These are phyloP conservation scores for Dothideomycetes sp. DNA, from an alignment of 2,329 filamentous ascomycete species.

Conservation along the genomic window DNA sequence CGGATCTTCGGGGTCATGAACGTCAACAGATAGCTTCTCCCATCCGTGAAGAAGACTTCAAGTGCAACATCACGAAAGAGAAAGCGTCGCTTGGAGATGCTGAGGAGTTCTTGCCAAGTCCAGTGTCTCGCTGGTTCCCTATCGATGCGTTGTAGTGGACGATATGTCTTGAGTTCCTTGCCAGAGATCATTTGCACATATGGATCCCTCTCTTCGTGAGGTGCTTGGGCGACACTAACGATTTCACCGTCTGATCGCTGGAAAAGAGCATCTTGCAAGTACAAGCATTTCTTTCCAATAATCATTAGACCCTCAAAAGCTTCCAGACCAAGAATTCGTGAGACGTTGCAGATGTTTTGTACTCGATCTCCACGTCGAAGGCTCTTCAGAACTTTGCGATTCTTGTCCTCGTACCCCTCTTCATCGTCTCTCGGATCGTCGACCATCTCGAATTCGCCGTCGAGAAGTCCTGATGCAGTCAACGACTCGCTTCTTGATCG, in stretches of 20 bases:
- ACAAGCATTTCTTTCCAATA: slow-evolving; percentile 80
- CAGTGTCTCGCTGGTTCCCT: slow-evolving; percentile 75
- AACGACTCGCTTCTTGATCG: slow-evolving; percentile 32
- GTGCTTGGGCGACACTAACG: slow-evolving; percentile 90
- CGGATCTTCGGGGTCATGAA: slow-evolving; percentile 62
- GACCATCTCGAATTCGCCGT: slow-evolving; percentile 93
- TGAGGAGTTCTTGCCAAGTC: slow-evolving; percentile 91
- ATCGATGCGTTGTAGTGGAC: slow-evolving; percentile 30
- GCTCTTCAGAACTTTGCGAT: slow-evolving; percentile 92
- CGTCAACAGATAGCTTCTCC: slow-evolving; percentile 86
- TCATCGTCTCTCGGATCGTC: slow-evolving; percentile 82
- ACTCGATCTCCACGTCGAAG: slow-evolving; percentile 84
- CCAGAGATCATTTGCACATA: slow-evolving; percentile 91
- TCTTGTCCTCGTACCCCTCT: slow-evolving; percentile 91
- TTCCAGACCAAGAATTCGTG: slow-evolving; percentile 84
- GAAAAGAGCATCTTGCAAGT: slow-evolving; percentile 94
- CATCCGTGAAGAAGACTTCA: slow-evolving; percentile 97
- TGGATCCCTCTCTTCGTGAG: slow-evolving; percentile 81
- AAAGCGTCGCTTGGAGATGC: slow-evolving; percentile 90
- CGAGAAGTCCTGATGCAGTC: slow-evolving; percentile 37
- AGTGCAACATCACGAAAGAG: slow-evolving; percentile 90
- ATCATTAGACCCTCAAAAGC: slow-evolving; percentile 90
- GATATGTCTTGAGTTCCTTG: slow-evolving; percentile 51
- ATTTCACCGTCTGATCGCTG: slow-evolving; percentile 92
- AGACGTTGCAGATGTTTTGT: slow-evolving; percentile 89